Evolutionary conservation across 2,329 filamentous ascomycete genomes (phyloP), one percentile per base, ranked within the genome.

Genomic region (Colletotrichum limetticola): DNA sequence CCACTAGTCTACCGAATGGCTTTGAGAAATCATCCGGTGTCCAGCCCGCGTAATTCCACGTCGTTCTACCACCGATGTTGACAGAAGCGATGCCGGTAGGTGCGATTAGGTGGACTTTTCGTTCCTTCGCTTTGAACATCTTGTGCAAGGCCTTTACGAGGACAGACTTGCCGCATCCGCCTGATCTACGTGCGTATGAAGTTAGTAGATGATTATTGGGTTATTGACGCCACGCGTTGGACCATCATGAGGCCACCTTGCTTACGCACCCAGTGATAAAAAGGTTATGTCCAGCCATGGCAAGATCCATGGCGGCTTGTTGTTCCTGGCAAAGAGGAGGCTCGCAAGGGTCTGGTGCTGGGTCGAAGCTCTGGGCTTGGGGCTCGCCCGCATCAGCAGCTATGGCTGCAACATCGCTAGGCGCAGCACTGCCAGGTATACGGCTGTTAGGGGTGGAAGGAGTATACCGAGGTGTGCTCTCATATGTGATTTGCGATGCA

Each of bases 261-360:
- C 30, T 9, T 16, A 90, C 91, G 0, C 89, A 90, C 9, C 91
- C 91, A 0, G 90, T 92, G 75, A 89, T 92, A 77, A 92, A 93
- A 11, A 92, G 88, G 66, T 92, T 92, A 1, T 77, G 74, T 0
- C 89, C 88, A 3, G 80, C 80, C 4, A 84, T 71, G 30, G 91
- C 89, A 0, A 89, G 79, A 1, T 89, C 80, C 67, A 70, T 30
- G 0, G 67, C 67, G 0, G 37, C 42, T 35, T 66, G 60, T 16
- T 60, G 67, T 58, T 69, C 67, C 22, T 53, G 3, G 22, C 55
- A 59, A 22, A 69, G 67, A 7, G 19, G 12, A 11, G 66, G 58
- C 12, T 35, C 35, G 19, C 4, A 8, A n/a, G 42, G 63, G 16
- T 22, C 9, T 16, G 30, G 19, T 2, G 5, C 56, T 1, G 9